Evolutionary conservation across 2,329 filamentous ascomycete species (phyloP), one percentile per base, ranked within the genome.

Genomic region (Fusarium veterinarium): DNA sequence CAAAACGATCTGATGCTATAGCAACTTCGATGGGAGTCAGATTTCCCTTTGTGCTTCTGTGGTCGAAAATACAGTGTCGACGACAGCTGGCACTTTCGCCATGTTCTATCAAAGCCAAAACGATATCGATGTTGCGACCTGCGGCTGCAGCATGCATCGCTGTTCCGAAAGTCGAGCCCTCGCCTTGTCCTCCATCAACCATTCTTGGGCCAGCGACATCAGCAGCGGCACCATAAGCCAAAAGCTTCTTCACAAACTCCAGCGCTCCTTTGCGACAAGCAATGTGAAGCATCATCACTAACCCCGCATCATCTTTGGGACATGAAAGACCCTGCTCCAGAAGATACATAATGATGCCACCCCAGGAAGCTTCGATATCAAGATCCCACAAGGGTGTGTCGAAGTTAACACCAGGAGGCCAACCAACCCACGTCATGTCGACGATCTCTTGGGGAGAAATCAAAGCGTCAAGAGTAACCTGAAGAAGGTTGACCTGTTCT

Each of bases 211-310:
- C 52, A 10, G 52, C 13, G 0, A 33, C 19, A 1, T 46, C 30
- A 5, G 46, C 30, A 7, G 2, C 23, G 4, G 40, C 38, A 0
- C 23, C 52, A 30, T n/a, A 51, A 3, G 23, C 6, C 6, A 72
- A 12, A 0, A 71, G 38, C 11, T 51, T 16, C 6, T 46, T 14
- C 1, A 64, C 38, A 23, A 11, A 6, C 1, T 17, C 25, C 0
- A 46, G 17, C 0, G 8, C 12, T 19, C 68, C 68, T 16, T 35
- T n/a, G 33, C 8, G 41, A 4, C 68, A 71, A 1, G 33, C 20
- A 6, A 71, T 69, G 3, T 72, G 68, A 9, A 72, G 46, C 4
- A 72, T 20, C 63, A 72, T 72, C 0, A 71, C 33, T 1, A 71
- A 17, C 0, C 57, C 68, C 0, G 38, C 13, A 6, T 71, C 68